Conservation (phyloP, 2,329 filamentous ascomycete genomes). For the Pyricularia grisea region DNA sequence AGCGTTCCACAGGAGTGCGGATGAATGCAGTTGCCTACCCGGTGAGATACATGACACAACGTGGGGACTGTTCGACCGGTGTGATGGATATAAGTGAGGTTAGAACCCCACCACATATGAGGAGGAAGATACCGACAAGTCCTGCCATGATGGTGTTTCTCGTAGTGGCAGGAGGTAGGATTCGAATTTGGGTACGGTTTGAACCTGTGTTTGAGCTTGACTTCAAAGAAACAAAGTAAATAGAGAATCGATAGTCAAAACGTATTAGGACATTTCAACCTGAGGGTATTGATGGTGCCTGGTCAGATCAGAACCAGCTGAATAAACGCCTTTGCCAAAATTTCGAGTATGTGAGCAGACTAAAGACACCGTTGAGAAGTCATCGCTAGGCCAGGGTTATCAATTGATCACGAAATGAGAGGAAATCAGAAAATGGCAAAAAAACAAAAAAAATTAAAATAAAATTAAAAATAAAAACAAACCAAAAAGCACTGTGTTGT, state of each 20-base stretch:
- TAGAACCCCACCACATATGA: slow-evolving; percentile 9
- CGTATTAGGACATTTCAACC: neutral
- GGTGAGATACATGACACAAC: slow-evolving; percentile 39
- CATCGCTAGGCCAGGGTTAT: neutral
- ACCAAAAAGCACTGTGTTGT: neutral
- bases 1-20: neutral
- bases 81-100: slow-evolving; percentile 9
- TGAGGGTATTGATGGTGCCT: neutral
- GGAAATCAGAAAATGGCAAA: too few relatives aligned
- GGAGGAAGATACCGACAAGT: neutral
- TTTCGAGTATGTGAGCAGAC: neutral
- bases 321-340: neutral
- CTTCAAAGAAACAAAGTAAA: neutral
- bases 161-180: neutral
- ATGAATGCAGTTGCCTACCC: slow-evolving; percentile 24
- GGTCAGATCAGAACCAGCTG: neutral
- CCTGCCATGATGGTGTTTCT: neutral
- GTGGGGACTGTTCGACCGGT: slow-evolving; percentile 6
- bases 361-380: neutral
- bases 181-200: neutral
- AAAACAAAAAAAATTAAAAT: too few relatives aligned
- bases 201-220: neutral
- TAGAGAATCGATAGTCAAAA: neutral
- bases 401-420: neutral
- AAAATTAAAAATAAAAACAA: neutral